Evolutionary conservation across 1,284 basidiomycete genomes (phyloP).

Genomic region (Apiotrichum sp.): DNA sequence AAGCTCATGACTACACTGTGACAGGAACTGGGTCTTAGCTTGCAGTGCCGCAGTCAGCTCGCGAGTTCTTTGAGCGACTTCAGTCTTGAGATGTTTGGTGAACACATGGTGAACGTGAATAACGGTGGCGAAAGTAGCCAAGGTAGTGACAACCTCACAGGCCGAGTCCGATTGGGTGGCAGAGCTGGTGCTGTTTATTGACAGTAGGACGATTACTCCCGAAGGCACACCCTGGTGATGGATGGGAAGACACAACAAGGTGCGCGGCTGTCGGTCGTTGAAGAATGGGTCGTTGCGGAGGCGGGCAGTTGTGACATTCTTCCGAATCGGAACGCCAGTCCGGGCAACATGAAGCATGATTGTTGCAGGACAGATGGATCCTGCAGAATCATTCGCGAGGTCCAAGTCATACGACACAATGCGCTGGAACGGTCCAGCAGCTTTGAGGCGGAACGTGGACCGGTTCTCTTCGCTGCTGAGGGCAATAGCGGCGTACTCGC

Average conservation of each 20-base stretch:
- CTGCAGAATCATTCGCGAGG: slow-evolving; percentile 20
- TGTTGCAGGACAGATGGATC: slow-evolving; percentile 23
- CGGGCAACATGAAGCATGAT: slow-evolving; percentile 36
- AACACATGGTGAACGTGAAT: slow-evolving; percentile 28
- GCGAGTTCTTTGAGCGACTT: slow-evolving; percentile 30
- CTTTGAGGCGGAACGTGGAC: slow-evolving; percentile 23
- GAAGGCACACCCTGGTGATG: slow-evolving; percentile 27
- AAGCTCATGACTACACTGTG: slow-evolving; percentile 48
- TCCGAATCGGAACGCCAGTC: slow-evolving; percentile 25
- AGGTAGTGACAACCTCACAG: slow-evolving; percentile 23
- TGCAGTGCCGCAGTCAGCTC: slow-evolving; percentile 29
- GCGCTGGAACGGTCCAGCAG: slow-evolving; percentile 27
- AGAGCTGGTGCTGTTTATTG: slow-evolving; percentile 18
- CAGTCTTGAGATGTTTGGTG: slow-evolving; percentile 25
- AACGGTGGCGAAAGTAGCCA: slow-evolving; percentile 34
- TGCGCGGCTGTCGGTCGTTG: slow-evolving; percentile 21
- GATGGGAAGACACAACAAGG: slow-evolving; percentile 32
- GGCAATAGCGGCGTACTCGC: slow-evolving; percentile 37
- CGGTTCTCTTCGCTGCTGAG: slow-evolving; percentile 23
- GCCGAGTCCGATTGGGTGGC: slow-evolving; percentile 21
- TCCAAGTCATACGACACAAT: slow-evolving; percentile 28
- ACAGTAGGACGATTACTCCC: slow-evolving; percentile 32
- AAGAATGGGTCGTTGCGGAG: slow-evolving; percentile 32
- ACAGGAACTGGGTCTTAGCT: slow-evolving; percentile 36
- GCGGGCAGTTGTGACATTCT: slow-evolving; percentile 9